phyloP scores from a whole-genome alignment of 2,329 filamentous ascomycete genomes.

The Penicillium vulpinum region DNA sequence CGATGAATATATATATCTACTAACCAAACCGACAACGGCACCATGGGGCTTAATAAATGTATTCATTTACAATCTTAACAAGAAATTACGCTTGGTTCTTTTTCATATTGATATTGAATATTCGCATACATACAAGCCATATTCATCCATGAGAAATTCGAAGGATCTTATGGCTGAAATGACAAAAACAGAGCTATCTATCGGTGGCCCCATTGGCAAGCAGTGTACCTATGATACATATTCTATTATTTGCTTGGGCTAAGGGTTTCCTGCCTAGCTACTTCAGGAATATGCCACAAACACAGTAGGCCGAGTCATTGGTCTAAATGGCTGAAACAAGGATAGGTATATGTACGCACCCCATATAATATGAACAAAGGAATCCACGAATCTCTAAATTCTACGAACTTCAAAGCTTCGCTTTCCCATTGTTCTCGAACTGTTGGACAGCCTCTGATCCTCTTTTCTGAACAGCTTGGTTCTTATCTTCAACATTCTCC shows the following conservation, averaged over 20 bases:
- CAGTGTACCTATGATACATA: too few relatives aligned
- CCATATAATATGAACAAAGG: not conserved
- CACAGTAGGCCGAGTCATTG: not conserved
- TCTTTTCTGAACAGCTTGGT: slow-evolving; percentile 42
- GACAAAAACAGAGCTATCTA: too few relatives aligned
- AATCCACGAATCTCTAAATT: not conserved
- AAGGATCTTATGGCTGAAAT: too few relatives aligned
- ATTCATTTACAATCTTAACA: not conserved
- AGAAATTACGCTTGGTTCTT: not conserved
- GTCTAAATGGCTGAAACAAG: not conserved
- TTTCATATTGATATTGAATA: not conserved
- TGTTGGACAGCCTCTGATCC: slow-evolving; percentile 52
- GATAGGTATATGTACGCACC: not conserved
- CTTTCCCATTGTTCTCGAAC: slow-evolving; percentile 48
- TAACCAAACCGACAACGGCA: not conserved
- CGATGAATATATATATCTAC: not conserved
- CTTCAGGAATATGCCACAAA: too few relatives aligned
- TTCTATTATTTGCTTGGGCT: too few relatives aligned
- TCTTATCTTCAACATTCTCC: slow-evolving; percentile 53
- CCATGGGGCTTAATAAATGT: too few relatives aligned
- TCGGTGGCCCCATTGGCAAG: too few relatives aligned
- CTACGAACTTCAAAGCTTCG: slow-evolving; percentile 30
- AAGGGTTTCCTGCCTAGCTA: too few relatives aligned
- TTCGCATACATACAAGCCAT: too few relatives aligned
- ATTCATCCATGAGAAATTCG: too few relatives aligned